Percentiles rank a stretch among this genome's conserved stretches.
These are phyloP conservation scores for Naganishia albida DNA, from an alignment of 1,284 basidiomycete species.

Conservation along the genomic window DNA sequence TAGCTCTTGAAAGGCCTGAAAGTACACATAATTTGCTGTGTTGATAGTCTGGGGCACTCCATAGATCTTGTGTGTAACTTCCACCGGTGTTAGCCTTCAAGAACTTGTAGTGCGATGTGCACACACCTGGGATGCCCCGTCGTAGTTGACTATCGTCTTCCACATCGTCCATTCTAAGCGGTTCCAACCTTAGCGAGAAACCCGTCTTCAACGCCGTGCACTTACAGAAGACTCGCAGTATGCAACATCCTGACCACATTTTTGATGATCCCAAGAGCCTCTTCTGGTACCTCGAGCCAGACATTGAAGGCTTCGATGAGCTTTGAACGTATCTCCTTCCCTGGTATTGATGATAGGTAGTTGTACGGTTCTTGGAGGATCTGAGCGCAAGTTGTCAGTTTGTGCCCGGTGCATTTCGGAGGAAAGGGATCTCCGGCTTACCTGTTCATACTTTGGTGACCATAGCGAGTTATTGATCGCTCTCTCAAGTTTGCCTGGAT, in stretches of 20 bases:
- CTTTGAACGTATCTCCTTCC: constrained; percentile 87
- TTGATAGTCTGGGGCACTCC: constrained; percentile 97
- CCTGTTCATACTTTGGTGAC: constrained; percentile 29
- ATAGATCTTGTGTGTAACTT: constrained; percentile 91
- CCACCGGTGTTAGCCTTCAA: neutral
- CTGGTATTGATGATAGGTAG: constrained; percentile 81
- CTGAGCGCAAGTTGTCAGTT: neutral
- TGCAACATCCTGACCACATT: constrained; percentile 90
- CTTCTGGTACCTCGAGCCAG: constrained; percentile 81
- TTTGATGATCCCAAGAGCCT: constrained; percentile 72
- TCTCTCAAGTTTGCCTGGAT: constrained; percentile 14
- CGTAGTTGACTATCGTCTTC: constrained; percentile 92
- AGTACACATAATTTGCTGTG: constrained; percentile 95
- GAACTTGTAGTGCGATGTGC: neutral
- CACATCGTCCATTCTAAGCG: constrained; percentile 86
- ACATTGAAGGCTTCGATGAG: constrained; percentile 92
- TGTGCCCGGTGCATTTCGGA: neutral
- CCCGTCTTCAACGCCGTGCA: neutral
- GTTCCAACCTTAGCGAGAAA: constrained; percentile 10
- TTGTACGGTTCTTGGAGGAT: constrained; percentile 84
- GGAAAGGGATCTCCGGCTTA: neutral
- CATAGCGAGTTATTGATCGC: constrained; percentile 25
- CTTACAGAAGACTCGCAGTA: constrained; percentile 83
- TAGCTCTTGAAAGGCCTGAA: constrained; percentile 78
- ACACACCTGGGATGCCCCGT: constrained; percentile 73